These are phyloP conservation scores for Oenanthe sinensis DNA, from an alignment of 129 eudicot genomes.

Conservation along the genomic window DNA sequence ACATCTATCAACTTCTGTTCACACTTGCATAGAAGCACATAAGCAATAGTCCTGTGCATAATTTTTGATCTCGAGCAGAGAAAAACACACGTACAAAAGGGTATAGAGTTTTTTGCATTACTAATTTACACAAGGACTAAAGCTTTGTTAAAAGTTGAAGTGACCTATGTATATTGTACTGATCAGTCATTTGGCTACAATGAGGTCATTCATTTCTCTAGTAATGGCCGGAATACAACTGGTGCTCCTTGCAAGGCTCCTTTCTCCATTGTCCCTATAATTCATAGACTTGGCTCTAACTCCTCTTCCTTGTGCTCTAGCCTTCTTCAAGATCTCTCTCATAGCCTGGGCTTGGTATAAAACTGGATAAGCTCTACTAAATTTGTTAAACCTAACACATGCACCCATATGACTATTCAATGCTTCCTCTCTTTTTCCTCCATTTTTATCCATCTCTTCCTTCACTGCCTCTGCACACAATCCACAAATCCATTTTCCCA, in stretches of 20 bases:
- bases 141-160: neutral
- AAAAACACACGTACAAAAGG: no score
- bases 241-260: slow-evolving; percentile 22
- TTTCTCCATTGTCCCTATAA: slow-evolving; percentile 39
- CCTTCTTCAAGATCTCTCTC: slow-evolving; percentile 67
- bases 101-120: no score
- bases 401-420: slow-evolving; percentile 58
- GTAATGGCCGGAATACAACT: slow-evolving; percentile 7
- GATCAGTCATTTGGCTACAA: neutral
- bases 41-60: no score
- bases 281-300: slow-evolving; percentile 51
- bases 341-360: slow-evolving; percentile 68
- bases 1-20: no score
- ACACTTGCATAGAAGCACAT: no score
- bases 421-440: slow-evolving; percentile 62
- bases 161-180: neutral
- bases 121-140: neutral
- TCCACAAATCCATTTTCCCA: slow-evolving; percentile 75
- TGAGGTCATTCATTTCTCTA: slow-evolving; percentile 1
- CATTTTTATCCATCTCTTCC: slow-evolving; percentile 62
- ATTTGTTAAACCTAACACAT: slow-evolving; percentile 61
- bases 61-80: no score
- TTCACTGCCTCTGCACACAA: slow-evolving; percentile 73
- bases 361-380: slow-evolving; percentile 68
- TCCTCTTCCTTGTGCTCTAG: slow-evolving; percentile 19